Evolutionary conservation across 2,329 filamentous ascomycete genomes (phyloP), one percentile per base, ranked within the genome.

Genomic region (Colletotrichum coccodes): DNA sequence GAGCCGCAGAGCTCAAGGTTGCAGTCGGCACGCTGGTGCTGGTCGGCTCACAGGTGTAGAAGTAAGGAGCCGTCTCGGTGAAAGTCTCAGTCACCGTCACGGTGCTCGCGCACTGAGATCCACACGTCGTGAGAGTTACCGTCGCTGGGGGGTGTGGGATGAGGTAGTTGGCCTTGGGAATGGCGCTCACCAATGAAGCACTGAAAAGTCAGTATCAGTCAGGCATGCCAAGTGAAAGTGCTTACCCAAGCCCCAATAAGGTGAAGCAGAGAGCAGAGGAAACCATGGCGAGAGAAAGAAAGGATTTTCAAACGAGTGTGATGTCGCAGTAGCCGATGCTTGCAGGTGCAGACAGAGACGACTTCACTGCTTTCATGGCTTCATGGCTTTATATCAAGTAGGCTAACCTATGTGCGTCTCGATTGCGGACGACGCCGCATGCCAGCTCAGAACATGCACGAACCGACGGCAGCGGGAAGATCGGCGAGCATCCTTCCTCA

Each of bases 11-110:
- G 23, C 49, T 62, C 18, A 46, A 47, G 0, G 42, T 38, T 8
- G 26, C 40, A 18, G 61, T 30, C n/a, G n/a, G 2, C 7, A 34
- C 34, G 21, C 30, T 28, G 30, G 54, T 36, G 34, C 30, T 38
- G 0, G 30, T 32, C 16, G 50, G 23, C 1, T 9, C 44, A 12
- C 62, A 70, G 3, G 71, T 69, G 34, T 72, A 74, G 56, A 72
- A 75, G 11, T 74, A 74, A 4, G 75, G 70, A 1, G 75, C 74
- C 49, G 76, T 81, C 38, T 70, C 52, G 8, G 72, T 74, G 63
- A 79, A 74, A 9, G 78, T 81, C 47, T 71, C 54, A 7, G 72
- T 74, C 60, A 79, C 74, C 9, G 79, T 81, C 7, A 78, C 68
- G 4, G 70, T 70, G 21, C 63, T 68, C 12, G 68, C 63, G 14